phyloP scores from a whole-genome alignment of 768 basidiomycete species.

The Mycena rosella region DNA sequence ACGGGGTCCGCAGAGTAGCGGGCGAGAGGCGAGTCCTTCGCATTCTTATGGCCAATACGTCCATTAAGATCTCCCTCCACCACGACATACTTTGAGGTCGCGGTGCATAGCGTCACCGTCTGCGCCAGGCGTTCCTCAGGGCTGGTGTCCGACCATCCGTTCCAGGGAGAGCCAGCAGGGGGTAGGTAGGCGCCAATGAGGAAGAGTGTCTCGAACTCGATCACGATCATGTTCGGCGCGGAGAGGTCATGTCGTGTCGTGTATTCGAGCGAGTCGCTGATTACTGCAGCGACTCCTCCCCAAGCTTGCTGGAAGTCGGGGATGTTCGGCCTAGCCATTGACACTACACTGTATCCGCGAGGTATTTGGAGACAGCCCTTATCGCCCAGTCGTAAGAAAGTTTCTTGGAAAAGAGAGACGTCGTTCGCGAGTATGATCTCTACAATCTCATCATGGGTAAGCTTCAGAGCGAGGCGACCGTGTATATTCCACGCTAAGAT shows the following conservation, averaged over 20 bases:
- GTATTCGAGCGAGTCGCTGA: background rate
- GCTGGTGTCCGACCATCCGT: background rate
- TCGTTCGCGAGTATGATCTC: conserved; percentile 3
- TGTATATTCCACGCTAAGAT: conserved; percentile 20
- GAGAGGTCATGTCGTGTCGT: conserved; percentile 3
- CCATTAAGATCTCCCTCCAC: background rate
- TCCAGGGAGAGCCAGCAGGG: background rate
- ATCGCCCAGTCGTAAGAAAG: conserved; percentile 6
- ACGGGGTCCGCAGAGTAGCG: conserved; percentile 2
- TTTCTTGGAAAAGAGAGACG: conserved; percentile 17
- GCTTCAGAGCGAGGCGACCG: conserved; percentile 14
- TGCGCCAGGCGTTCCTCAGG: background rate
- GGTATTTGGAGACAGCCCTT: conserved; percentile 2
- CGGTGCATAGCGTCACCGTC: background rate
- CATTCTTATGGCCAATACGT: background rate
- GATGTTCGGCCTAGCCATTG: conserved; percentile 1
- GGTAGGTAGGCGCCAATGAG: conserved; percentile 12
- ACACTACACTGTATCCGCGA: conserved; percentile 4
- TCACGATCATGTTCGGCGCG: conserved; percentile 8
- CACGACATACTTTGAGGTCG: background rate
- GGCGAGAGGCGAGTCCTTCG: background rate
- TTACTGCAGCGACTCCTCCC: conserved; percentile 18
- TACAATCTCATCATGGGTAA: background rate
- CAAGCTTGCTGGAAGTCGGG: background rate
- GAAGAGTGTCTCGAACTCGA: conserved; percentile 20